Evolutionary conservation across 331 rosid species (phyloP).

Genomic region (Erythrophleum ivorense): DNA sequence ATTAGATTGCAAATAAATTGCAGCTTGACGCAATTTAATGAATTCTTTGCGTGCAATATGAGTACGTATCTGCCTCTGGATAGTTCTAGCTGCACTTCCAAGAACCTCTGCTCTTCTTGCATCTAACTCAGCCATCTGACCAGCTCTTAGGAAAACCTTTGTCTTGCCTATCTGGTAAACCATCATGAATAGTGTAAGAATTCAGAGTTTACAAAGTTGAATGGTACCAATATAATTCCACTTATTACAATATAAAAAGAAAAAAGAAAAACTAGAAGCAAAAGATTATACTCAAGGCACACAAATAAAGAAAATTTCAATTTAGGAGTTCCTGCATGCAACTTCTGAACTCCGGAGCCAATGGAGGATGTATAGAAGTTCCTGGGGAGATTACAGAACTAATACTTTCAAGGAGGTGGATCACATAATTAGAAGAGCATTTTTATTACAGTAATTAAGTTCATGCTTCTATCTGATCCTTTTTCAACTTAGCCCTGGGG

Average conservation of each 20-base stretch:
- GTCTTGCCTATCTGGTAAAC: conserved; percentile 89
- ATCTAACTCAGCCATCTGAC: conserved; percentile 99
- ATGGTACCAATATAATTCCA: background rate
- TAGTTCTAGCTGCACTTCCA: conserved; percentile 72
- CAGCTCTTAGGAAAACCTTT: conserved; percentile 91
- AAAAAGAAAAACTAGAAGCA: conserved; percentile 21
- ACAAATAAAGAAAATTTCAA: conserved; percentile 16
- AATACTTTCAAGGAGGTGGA: conserved; percentile 5
- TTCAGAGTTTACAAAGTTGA: conserved; percentile 30
- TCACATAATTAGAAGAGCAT: conserved; percentile 11
- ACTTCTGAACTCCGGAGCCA: conserved; percentile 20
- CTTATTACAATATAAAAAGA: background rate
- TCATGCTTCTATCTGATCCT: conserved; percentile 14
- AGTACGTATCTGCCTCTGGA: conserved; percentile 76
- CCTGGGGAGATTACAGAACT: background rate
- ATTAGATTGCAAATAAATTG: conserved; percentile 67
- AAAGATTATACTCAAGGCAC: conserved; percentile 27
- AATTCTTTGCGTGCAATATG: conserved; percentile 76
- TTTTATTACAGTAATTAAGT: background rate
- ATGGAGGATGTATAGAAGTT: conserved; percentile 23
- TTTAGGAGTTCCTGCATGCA: conserved; percentile 3
- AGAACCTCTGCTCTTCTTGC: conserved; percentile 92
- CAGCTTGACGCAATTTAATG: conserved; percentile 63
- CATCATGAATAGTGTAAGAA: conserved; percentile 45
- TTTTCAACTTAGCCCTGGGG: conserved; percentile 5